phyloP scores from a whole-genome alignment of 768 basidiomycete genomes.

The Hygrophoropsis aurantiaca region DNA sequence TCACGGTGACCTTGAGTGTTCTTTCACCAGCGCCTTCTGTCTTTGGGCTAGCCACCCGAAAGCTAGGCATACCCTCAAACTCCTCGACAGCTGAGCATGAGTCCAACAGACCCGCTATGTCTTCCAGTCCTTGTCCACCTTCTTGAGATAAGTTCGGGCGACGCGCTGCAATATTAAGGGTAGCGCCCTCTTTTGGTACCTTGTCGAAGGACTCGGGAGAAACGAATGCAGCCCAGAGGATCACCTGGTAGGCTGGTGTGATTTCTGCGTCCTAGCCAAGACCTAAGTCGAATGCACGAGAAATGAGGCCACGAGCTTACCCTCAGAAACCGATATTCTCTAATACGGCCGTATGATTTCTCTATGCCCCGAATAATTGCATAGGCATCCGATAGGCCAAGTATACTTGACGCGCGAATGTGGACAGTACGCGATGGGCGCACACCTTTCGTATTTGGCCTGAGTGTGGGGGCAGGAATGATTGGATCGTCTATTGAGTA shows the following conservation, averaged over 20 bases:
- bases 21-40: background rate
- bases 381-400: constrained; percentile 50
- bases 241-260: constrained; percentile 40
- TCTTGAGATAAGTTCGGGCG: constrained; percentile 12
- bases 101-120: constrained; percentile 28
- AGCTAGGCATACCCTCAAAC: background rate
- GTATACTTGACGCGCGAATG: constrained; percentile 40
- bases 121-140: constrained; percentile 34
- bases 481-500: constrained; percentile 1
- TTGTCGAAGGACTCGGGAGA: constrained; percentile 40
- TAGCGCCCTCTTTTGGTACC: constrained; percentile 31
- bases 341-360: constrained; percentile 48
- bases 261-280: constrained; percentile 47
- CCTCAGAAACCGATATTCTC: constrained; percentile 25
- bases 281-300: constrained; percentile 2
- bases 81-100: constrained; percentile 7
- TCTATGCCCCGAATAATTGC: constrained; percentile 56
- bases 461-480: constrained; percentile 20
- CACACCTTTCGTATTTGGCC: too few species aligned
- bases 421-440: constrained; percentile 28
- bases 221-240: constrained; percentile 46
- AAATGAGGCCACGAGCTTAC: background rate
- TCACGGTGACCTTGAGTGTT: constrained; percentile 13
- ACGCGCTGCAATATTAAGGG: constrained; percentile 30
- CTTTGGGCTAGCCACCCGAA: background rate